Base-by-base conservation (phyloP, 2,329 filamentous ascomycete genomes). In the Epichloe uncinata region DNA sequence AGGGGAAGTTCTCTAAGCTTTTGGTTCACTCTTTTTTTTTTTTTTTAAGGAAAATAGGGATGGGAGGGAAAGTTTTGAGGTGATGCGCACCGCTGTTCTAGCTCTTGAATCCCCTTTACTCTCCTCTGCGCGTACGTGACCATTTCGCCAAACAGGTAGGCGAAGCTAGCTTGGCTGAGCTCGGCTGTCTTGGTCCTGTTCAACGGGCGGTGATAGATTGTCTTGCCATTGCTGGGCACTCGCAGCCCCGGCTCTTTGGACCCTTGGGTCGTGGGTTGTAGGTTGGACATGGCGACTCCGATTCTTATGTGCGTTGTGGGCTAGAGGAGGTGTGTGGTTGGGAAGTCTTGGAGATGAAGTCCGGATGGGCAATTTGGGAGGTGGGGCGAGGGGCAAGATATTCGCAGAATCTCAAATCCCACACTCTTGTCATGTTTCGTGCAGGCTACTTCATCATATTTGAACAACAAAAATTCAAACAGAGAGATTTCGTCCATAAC, bases 121-220 rank as follows among this genome's bases (percentile, higher is more conserved):
- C 87, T 78, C 61, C 83, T 78, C 66, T 97, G 93, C 58, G 93
- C 91, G 68, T 97, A 97, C 61, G 82, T 84, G 46, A 98, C 90
- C 86, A 97, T 95, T 72, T 96, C 91, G 53, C 85, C 84, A 65
- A 98, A 97, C 52, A 98, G 75, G 67, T 95, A 97, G 41, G 93
- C 91, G 69, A 98, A 97, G 69, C 87, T 89, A 11, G 93, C 81
- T 63, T 94, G 85, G 66, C 89, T 95, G 57, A 94, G 80, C 73
- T 97, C 91, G 52, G 86, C 79, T 59, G 86, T 87, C 66, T 88
- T 87, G 60, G 83, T 85, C 56, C 93, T 85, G 69, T 96, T 96
- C 54, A 97, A 75, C 54, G 95, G 89, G 50, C 93, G 81, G 73
- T 96, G 89, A 73, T 97, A 98, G 72, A 98, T 97, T 56, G 89